A percentile compares a stretch with the other conserved stretches of the same genome.
Evolutionary conservation across 2,329 filamentous ascomycete genomes (phyloP).

Genomic region (Colletotrichum noveboracense): DNA sequence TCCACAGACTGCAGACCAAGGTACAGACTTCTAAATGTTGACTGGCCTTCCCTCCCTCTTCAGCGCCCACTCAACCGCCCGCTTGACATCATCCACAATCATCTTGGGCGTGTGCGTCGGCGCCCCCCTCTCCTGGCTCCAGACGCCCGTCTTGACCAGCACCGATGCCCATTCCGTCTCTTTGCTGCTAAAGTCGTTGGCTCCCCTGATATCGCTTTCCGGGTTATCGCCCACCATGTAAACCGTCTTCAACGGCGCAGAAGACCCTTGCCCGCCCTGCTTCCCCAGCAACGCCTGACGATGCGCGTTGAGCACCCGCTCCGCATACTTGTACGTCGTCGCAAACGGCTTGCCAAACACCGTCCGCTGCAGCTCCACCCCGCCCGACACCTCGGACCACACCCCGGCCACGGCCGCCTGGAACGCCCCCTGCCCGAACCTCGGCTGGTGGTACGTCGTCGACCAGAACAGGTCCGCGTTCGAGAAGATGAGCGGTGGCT

Average conservation of each 20-base stretch:
- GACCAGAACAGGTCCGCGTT: conserved; percentile 94
- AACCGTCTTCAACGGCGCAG: conserved; percentile 67
- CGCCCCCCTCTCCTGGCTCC: conserved; percentile 47
- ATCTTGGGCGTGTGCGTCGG: conserved; percentile 67
- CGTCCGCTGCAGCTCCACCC: conserved; percentile 63
- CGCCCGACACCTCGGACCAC: conserved; percentile 75
- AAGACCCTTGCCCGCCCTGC: conserved; percentile 13
- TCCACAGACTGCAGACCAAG: not conserved
- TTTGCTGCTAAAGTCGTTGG: conserved; percentile 74
- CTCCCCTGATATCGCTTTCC: conserved; percentile 88
- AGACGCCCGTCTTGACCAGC: conserved; percentile 83
- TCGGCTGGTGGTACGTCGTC: conserved; percentile 80
- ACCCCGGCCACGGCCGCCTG: conserved; percentile 80
- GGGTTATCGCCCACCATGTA: conserved; percentile 96
- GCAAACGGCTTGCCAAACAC: conserved; percentile 84
- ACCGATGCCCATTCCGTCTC: conserved; percentile 80
- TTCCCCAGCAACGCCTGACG: conserved; percentile 51
- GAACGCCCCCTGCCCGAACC: conserved; percentile 92
- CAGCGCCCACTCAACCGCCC: conserved; percentile 80
- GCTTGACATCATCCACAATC: conserved; percentile 76
- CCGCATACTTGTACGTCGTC: conserved; percentile 83
- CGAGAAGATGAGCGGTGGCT: conserved; percentile 84
- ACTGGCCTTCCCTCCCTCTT: conserved; percentile 50
- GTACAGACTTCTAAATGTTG: not conserved
- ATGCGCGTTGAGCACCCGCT: conserved; percentile 71